phyloP scores from a whole-genome alignment of 768 basidiomycete genomes.

The Termitomyces titanicus region DNA sequence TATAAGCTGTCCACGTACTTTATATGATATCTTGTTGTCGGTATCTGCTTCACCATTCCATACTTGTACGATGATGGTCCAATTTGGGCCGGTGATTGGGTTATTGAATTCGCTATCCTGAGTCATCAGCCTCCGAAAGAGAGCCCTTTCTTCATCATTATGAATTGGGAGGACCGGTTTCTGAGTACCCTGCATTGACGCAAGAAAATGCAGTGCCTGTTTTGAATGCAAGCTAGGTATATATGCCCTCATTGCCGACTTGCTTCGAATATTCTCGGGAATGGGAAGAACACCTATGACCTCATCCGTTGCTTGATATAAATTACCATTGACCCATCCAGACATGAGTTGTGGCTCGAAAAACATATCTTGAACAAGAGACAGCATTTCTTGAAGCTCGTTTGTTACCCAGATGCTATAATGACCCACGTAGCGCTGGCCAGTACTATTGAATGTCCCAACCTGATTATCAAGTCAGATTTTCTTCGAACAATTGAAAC shows the following conservation, averaged over 20 bases:
- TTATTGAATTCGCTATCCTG: not conserved
- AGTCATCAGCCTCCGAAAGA: not conserved
- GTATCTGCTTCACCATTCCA: not conserved
- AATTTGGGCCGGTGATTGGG: not conserved
- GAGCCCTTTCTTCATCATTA: not conserved
- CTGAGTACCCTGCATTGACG: not conserved
- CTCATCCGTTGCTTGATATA: not conserved
- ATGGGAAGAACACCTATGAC: conserved; percentile 3
- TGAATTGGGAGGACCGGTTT: no score
- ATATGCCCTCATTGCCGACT: not conserved
- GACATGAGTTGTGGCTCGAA: conserved; percentile 2
- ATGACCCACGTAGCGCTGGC: conserved; percentile 17
- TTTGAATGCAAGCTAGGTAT: not conserved
- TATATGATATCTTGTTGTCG: not conserved
- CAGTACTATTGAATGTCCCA: conserved; percentile 20
- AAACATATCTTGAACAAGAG: conserved; percentile 1
- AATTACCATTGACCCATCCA: no score
- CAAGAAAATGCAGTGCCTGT: no score
- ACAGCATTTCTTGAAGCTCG: no score
- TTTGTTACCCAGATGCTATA: conserved; percentile 19
- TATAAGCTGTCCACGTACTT: no score
- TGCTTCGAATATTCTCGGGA: not conserved
- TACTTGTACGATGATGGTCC: not conserved
- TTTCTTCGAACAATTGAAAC: no score
- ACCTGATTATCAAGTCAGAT: conserved; percentile 10